Evolutionary conservation across 2,329 filamentous ascomycete species (phyloP), one percentile per base, ranked within the genome.

Genomic region (Arthrinium puccinioides): DNA sequence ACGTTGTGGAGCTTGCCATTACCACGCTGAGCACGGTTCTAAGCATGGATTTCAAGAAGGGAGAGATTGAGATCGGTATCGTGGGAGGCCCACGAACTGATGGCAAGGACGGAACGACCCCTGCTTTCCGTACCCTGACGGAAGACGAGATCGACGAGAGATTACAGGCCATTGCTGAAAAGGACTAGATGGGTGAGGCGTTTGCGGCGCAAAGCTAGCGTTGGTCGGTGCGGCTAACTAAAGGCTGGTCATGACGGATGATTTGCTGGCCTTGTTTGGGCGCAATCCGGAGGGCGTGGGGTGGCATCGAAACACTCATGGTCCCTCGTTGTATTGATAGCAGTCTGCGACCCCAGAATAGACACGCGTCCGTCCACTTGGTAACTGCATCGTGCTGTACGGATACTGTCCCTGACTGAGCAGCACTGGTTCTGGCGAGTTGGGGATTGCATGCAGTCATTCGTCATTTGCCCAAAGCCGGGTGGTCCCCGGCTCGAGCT

Each of bases 41-140:
- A 47, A 96, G 90, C 66, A 94, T 97, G 63, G 92, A 98, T 63
- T 98, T 98, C 74, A 98, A 98, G 79, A 97, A 97, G 75, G 85
- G 85, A 53, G 92, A 98, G 72, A 82, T 98, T 61, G 92, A 98
- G 70, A 87, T 98, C 65, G 92, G 92, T 46, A 89, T 98, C 57
- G 92, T 96, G 38, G 92, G 92, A 49, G 90, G 88, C 21, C 89
- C 90, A 40, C 76, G 79, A 54, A 66, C 72, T 41, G 87, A 94
- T 57, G 90, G 89, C 49, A 75, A 85, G 66, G 85, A 94, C 61
- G 87, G 87, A 47, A 84, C 82, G 45, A 76, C 87, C 54, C 65
- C 82, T 34, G 72, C 71, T 44, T 98, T 98, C 74, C 81, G 89
- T 61, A 84, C 82, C 51, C 74, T 98, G 63, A 94, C 86, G 21